A percentile compares a stretch with the other conserved stretches of the same genome.
Conservation (phyloP, 2,329 filamentous ascomycete species). For the Penicillium italicum region DNA sequence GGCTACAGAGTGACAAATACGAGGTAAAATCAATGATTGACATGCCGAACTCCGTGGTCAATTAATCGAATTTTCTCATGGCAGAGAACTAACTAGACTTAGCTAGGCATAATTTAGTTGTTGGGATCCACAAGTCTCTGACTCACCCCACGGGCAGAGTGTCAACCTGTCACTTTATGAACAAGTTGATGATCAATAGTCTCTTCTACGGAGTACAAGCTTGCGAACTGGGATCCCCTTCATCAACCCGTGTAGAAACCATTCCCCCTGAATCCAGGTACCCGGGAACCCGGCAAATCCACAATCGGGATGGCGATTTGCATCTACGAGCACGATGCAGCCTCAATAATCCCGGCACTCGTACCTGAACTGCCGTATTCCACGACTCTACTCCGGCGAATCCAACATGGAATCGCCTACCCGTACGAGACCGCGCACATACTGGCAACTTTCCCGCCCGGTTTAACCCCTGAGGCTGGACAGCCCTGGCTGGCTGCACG, state of each 20-base stretch:
- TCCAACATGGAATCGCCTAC: constrained; percentile 37
- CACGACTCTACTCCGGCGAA: constrained; percentile 36
- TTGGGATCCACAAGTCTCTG: background rate
- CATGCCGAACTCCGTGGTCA: background rate
- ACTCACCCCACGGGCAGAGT: background rate
- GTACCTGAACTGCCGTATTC: constrained; percentile 38
- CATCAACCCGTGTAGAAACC: background rate
- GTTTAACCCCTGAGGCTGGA: constrained; percentile 8
- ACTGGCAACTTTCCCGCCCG: constrained; percentile 33
- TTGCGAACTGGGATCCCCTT: background rate
- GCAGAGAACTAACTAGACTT: background rate
- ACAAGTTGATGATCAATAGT: background rate
- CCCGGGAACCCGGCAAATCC: background rate
- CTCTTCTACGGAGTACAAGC: background rate
- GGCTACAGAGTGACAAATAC: constrained; percentile 22
- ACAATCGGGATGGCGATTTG: background rate
- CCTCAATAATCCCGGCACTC: constrained; percentile 28
- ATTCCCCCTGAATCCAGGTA: constrained; percentile 1
- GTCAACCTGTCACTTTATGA: background rate
- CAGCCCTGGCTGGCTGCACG: constrained; percentile 41
- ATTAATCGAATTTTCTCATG: background rate
- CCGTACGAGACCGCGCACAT: constrained; percentile 33
- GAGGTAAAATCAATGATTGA: too few relatives aligned
- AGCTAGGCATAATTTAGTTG: background rate
- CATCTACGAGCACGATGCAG: constrained; percentile 21